Base-by-base conservation (phyloP, 768 basidiomycete species). In the Lactarius indigo region DNA sequence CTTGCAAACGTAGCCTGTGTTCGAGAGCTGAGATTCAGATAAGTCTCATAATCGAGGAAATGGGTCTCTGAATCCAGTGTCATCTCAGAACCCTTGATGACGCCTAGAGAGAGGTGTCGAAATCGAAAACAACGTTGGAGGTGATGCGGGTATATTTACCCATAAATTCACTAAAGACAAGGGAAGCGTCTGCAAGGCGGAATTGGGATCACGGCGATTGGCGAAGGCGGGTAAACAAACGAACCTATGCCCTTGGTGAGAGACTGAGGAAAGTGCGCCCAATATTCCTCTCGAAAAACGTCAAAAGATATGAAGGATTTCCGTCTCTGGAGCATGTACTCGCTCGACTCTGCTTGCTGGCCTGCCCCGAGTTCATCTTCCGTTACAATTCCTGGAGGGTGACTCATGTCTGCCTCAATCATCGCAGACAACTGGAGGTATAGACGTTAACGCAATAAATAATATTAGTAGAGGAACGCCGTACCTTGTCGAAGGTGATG, bases 151-250 rank as follows among this genome's bases (percentile, higher is more conserved):
- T 6, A 18, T 9, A 23, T 17, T 50, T 63, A 84, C 88, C 89
- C 68, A 90, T 81, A 26, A 91, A 76, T 72, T 91, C 88, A 55
- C 82, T 85, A 71, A 84, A 91, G 0, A 89, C 86, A 9, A 87
- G 77, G 6, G 83, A 78, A 1, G 87, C 81, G 72, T 89, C 89
- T 91, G 58, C 5, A 7, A 26, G 26, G 7, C 52, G 63, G 26
- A 31, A 50, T 28, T n/a, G n/a, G n/a, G 60, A 17, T 37, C 18
- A 60, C 41, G 66, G 57, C n/a, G 55, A 35, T 52, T 2, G 23
- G 9, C 10, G 6, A 26, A 8, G 3, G 31, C 9, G 15, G 12
- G 6, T 28, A 30, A 17, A 15, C n/a, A 0, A 26, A n/a, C 67
- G n/a, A 42, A 87, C 89, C 85, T n/a, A 90, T 75, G 3, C 80